phyloP scores from a whole-genome alignment of 164 flowering plant genomes.

The Chimonanthus salicifolius region DNA sequence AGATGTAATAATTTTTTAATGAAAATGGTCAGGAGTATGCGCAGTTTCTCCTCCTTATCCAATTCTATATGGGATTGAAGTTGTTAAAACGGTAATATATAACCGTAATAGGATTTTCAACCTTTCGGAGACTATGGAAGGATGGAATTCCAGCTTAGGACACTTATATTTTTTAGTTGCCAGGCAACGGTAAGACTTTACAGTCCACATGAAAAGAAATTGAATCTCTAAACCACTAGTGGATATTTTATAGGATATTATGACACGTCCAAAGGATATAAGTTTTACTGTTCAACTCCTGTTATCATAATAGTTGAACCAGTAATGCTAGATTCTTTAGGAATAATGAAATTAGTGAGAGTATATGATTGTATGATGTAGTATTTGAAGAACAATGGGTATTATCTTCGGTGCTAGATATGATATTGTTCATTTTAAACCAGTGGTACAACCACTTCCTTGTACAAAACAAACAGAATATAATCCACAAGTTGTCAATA shows the following conservation, averaged over 20 bases:
- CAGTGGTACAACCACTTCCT: neutral
- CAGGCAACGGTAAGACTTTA: neutral
- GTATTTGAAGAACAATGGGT: neutral
- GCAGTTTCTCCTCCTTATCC: neutral
- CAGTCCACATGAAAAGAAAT: neutral
- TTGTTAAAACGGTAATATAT: neutral
- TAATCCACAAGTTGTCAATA: neutral
- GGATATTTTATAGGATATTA: conserved; percentile 2
- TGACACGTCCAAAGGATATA: neutral
- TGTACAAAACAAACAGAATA: neutral
- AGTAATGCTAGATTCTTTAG: neutral
- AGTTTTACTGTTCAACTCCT: neutral
- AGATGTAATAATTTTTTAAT: neutral
- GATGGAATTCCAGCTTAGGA: neutral
- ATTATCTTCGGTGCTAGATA: neutral
- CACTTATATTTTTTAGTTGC: neutral
- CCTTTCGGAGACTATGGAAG: neutral
- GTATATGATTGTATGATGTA: neutral
- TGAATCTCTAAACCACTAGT: neutral
- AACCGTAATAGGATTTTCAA: neutral
- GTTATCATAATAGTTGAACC: neutral
- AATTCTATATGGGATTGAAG: neutral
- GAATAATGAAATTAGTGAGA: neutral
- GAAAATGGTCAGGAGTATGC: neutral
- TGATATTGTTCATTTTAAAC: no score